Evolutionary conservation across 495 filamentous ascomycete genomes (phyloP).

Genomic region (Xylaria curta): DNA sequence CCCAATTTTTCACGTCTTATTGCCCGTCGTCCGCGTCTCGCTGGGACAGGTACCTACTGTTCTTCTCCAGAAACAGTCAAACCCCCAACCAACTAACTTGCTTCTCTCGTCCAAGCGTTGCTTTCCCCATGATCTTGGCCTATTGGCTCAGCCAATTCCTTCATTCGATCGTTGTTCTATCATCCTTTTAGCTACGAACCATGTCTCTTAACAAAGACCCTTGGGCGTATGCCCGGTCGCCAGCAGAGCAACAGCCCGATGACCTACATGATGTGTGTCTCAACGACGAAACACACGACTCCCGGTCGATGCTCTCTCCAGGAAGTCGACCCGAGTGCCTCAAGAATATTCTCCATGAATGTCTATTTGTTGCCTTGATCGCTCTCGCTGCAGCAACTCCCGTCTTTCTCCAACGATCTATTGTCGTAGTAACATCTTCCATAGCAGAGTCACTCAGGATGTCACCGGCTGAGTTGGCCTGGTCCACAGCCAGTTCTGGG

Average conservation of each 20-base stretch:
- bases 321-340: constrained; percentile 61
- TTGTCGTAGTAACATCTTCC: constrained; percentile 63
- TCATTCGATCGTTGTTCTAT: constrained; percentile 26
- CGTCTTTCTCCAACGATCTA: constrained; percentile 61
- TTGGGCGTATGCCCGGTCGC: constrained; percentile 32
- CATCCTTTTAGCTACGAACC: constrained; percentile 17
- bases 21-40: not conserved
- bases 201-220: constrained; percentile 35
- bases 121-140: constrained; percentile 34
- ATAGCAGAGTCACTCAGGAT: constrained; percentile 66
- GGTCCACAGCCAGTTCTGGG: constrained; percentile 64
- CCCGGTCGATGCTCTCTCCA: constrained; percentile 22
- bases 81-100: constrained; percentile 22
- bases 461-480: constrained; percentile 66
- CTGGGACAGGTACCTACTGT: not conserved
- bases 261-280: constrained; percentile 42
- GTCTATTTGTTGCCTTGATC: constrained; percentile 64
- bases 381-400: constrained; percentile 70
- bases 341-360: constrained; percentile 62
- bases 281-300: constrained; percentile 36
- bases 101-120: constrained; percentile 32
- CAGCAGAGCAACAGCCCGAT: constrained; percentile 26
- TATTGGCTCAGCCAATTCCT: constrained; percentile 13
- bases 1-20: not conserved
- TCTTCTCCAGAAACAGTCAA: constrained; percentile 17